Base-by-base conservation (phyloP, 805 yeast genomes). In the Starmerella tilneyi region DNA sequence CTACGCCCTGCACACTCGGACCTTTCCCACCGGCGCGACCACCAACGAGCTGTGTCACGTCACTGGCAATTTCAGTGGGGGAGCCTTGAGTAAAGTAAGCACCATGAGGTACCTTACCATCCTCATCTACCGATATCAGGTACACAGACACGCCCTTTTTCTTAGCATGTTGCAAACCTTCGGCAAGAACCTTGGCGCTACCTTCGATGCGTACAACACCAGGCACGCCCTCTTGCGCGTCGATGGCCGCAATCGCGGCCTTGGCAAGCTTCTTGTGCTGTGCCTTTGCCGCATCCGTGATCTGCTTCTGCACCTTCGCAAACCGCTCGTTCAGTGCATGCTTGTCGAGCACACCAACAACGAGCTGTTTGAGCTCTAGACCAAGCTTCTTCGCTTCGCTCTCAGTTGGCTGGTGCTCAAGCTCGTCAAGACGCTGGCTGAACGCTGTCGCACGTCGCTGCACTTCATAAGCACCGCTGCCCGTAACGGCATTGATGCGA, bases 21-120 rank as follows among this genome's bases (percentile, higher is more conserved):
- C 96, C 97, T 68, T 85, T 92, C 65, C 99, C 99, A 68, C 99
- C 99, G 47, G 95, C 94, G 65, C 82, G 85, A 65, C 99, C 99
- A 54, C 98, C 99, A 56, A 92, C 77, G 57, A 72, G 69, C 29
- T 69, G 66, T 36, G 88, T 70, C 35, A 83, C 97, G 46, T 73
- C 67, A 43, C 72, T 65, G 26, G 94, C 94, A 55, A 86, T 72
- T 23, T 76, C 86, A 47, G 79, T 73, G 43, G 94, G 88, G 52
- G 80, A 73, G 55, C 86, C 86, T 53, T 80, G 67, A 31, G 86
- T 83, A 41, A 92, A 71, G 67, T 79, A 92, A 62, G 94, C 86
- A 54, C 96, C 98, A 60, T 92, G 98, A 12, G 96, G 97, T 59
- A 89, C 84, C 67, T 81, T 86, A 35, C 67, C 76, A 16, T 68